Conservation (phyloP, 2,329 filamentous ascomycete species). For the Ophiostoma populinum region DNA sequence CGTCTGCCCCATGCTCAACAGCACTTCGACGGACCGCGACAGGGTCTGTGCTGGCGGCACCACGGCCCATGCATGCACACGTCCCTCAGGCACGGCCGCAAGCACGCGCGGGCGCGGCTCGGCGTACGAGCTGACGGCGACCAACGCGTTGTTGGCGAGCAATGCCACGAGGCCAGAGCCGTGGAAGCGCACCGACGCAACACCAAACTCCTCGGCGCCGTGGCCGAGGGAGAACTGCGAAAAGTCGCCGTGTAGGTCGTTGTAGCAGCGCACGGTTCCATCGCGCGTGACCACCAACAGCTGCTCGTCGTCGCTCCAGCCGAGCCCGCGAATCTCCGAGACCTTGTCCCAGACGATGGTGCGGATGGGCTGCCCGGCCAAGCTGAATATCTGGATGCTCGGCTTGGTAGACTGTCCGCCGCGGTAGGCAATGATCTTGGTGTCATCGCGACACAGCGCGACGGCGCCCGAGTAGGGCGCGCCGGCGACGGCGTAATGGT, state of each 20-base stretch:
- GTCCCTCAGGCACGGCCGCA: constrained; percentile 56
- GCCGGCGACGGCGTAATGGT: constrained; percentile 82
- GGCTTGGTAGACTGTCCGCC: constrained; percentile 56
- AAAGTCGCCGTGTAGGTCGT: constrained; percentile 87
- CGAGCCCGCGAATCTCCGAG: constrained; percentile 59
- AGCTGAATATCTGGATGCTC: constrained; percentile 87
- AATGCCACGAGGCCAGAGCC: constrained; percentile 82
- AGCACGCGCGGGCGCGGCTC: constrained; percentile 79
- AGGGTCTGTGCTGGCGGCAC: constrained; percentile 78
- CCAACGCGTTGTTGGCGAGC: constrained; percentile 69
- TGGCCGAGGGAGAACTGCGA: constrained; percentile 85
- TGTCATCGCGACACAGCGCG: constrained; percentile 77
- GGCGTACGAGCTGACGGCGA: constrained; percentile 76
- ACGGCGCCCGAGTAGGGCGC: constrained; percentile 88
- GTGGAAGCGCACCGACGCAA: constrained; percentile 84
- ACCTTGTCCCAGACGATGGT: constrained; percentile 86
- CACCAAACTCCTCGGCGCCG: constrained; percentile 73
- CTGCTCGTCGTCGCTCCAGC: constrained; percentile 93
- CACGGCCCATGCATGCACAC: constrained; percentile 75
- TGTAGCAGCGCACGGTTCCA: constrained; percentile 77
- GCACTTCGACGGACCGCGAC: constrained; percentile 80
- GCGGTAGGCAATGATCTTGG: constrained; percentile 64
- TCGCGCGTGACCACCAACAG: constrained; percentile 77
- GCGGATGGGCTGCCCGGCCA: constrained; percentile 72
- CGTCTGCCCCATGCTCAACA: constrained; percentile 70